phyloP scores from a whole-genome alignment of 768 basidiomycete species.

The Boletus sensibilis region DNA sequence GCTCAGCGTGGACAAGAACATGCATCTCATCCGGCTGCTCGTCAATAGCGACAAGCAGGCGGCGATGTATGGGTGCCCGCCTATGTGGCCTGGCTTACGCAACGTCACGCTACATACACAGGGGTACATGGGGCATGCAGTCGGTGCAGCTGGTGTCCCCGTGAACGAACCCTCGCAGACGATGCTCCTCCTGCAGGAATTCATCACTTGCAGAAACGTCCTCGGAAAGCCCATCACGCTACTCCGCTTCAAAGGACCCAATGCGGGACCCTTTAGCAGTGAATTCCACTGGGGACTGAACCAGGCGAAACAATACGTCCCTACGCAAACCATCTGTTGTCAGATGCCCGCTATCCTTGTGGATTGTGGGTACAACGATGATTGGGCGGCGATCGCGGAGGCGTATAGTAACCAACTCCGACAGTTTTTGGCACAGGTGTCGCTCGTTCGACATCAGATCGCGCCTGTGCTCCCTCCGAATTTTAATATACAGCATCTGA shows the following conservation, averaged over 20 bases:
- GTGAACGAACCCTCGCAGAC: constrained; percentile 32
- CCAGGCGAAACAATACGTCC: constrained; percentile 27
- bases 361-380: constrained; percentile 29
- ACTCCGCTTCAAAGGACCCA: constrained; percentile 31
- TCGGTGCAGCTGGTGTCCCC: constrained; percentile 21
- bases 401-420: constrained; percentile 30
- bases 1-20: constrained; percentile 30
- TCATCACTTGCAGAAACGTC: constrained; percentile 20
- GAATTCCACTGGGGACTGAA: constrained; percentile 32
- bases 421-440: constrained; percentile 33
- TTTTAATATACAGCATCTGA: constrained; percentile 33
- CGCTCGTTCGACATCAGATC: constrained; percentile 31
- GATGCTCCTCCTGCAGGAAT: constrained; percentile 31
- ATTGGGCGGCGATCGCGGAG: constrained; percentile 32
- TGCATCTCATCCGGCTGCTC: constrained; percentile 32
- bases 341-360: constrained; percentile 19
- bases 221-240: constrained; percentile 23
- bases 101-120: constrained; percentile 32
- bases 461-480: constrained; percentile 32
- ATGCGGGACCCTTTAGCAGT: constrained; percentile 26
- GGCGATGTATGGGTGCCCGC: constrained; percentile 24
- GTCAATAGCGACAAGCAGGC: constrained; percentile 37
- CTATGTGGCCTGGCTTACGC: constrained; percentile 30
- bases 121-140: constrained; percentile 21
- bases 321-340: constrained; percentile 22